These are phyloP conservation scores for Aspergillus asperescens DNA, from an alignment of 495 filamentous ascomycete genomes.

Conservation along the genomic window DNA sequence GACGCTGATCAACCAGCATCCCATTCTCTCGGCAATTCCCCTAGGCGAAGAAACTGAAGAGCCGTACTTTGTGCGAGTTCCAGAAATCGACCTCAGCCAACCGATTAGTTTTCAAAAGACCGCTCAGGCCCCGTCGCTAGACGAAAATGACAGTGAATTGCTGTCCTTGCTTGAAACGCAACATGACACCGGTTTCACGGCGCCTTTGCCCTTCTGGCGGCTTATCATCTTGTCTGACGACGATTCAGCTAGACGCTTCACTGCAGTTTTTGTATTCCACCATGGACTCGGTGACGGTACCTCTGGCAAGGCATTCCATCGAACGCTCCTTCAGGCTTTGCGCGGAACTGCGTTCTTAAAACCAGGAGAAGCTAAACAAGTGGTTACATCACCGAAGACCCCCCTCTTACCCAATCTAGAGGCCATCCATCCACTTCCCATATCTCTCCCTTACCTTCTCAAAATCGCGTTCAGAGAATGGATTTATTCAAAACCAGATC, in stretches of 20 bases:
- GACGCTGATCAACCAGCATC: slow-evolving; percentile 35
- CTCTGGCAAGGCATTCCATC: slow-evolving; percentile 35
- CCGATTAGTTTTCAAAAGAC: slow-evolving; percentile 31
- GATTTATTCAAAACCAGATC: slow-evolving; percentile 19
- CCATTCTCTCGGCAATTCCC: slow-evolving; percentile 39
- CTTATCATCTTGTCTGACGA: slow-evolving; percentile 27
- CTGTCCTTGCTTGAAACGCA: slow-evolving; percentile 31
- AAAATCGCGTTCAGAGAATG: slow-evolving; percentile 27
- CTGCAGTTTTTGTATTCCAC: slow-evolving; percentile 37
- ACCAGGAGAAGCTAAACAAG: slow-evolving; percentile 16
- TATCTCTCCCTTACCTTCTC: slow-evolving; percentile 25
- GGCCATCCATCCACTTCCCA: slow-evolving; percentile 19
- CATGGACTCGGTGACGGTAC: slow-evolving; percentile 32
- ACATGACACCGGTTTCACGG: slow-evolving; percentile 33
- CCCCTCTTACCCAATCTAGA: slow-evolving; percentile 32
- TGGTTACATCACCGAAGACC: slow-evolving; percentile 24
- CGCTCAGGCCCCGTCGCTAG: slow-evolving; percentile 2
- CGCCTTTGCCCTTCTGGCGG: slow-evolving; percentile 36
- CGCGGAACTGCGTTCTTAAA: slow-evolving; percentile 7
- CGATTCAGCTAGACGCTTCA: slow-evolving; percentile 23
- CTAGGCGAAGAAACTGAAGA: slow-evolving; percentile 35
- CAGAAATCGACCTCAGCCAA: slow-evolving; percentile 35
- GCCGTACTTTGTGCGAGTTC: slow-evolving; percentile 44
- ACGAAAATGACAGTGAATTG: slow-evolving; percentile 23
- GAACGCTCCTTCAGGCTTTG: slow-evolving; percentile 27